A percentile compares a stretch with the other conserved stretches of the same genome.
Evolutionary conservation across 441 rosid species (phyloP).

Genomic region (Euphorbia schlechtendalii): DNA sequence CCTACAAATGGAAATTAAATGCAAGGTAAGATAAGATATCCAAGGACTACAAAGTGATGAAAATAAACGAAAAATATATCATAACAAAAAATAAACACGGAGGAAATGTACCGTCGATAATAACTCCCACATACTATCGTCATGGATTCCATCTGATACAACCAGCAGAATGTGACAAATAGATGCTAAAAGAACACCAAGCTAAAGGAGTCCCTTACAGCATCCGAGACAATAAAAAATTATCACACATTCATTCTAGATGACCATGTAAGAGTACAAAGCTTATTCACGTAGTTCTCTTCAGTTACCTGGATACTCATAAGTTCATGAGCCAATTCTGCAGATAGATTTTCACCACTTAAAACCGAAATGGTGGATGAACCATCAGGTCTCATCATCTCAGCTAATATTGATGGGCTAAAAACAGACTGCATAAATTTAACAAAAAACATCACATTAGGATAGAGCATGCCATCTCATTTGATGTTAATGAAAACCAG

Average conservation of each 20-base stretch:
- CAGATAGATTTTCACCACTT: conserved; percentile 57
- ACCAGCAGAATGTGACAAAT: conserved; percentile 75
- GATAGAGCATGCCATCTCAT: not conserved
- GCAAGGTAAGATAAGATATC: not conserved
- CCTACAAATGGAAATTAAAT: conserved; percentile 34
- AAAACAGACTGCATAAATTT: conserved; percentile 57
- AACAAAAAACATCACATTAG: not conserved
- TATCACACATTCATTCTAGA: conserved; percentile 19
- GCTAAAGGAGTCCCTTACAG: conserved; percentile 62
- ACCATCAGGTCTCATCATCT: conserved; percentile 73
- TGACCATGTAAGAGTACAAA: conserved; percentile 6
- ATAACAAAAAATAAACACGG: conserved; percentile 5
- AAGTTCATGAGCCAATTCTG: conserved; percentile 79
- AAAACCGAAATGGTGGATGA: conserved; percentile 59
- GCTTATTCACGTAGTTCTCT: conserved; percentile 6
- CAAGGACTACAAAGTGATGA: not conserved
- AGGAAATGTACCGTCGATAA: conserved; percentile 71
- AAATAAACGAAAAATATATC: not conserved
- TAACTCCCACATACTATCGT: conserved; percentile 53
- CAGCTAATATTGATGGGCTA: conserved; percentile 69
- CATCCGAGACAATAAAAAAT: conserved; percentile 24
- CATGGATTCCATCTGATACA: conserved; percentile 72
- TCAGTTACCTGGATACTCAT: conserved; percentile 66
- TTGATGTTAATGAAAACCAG: not conserved
- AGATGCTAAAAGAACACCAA: conserved; percentile 69